A percentile compares a stretch with the other conserved stretches of the same genome.
These are phyloP conservation scores for Aspergillus bertholletiae DNA, from an alignment of 495 filamentous ascomycete species.

Conservation along the genomic window DNA sequence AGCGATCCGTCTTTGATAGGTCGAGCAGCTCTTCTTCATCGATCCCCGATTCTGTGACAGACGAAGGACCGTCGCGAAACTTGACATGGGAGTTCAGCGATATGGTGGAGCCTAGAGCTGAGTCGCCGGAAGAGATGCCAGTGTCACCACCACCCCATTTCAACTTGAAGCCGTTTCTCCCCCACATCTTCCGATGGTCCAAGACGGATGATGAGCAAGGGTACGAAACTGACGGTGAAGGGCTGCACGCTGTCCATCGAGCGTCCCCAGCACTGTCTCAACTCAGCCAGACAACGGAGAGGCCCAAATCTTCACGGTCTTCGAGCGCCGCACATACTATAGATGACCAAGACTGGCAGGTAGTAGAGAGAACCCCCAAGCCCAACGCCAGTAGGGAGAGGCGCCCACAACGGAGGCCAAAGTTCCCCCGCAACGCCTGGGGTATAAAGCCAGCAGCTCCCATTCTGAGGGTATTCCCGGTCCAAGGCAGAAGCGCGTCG, in stretches of 20 bases:
- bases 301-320: constrained; percentile 23
- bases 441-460: constrained; percentile 32
- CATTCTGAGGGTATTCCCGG: constrained; percentile 26
- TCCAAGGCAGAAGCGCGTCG: constrained; percentile 34
- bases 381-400: constrained; percentile 11
- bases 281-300: constrained; percentile 30
- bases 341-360: constrained; percentile 36
- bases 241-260: constrained; percentile 8
- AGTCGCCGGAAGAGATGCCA: constrained; percentile 33
- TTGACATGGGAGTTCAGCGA: constrained; percentile 34
- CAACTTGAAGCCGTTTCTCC: constrained; percentile 32
- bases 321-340: constrained; percentile 22
- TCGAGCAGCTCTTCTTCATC: constrained; percentile 62
- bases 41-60: constrained; percentile 34
- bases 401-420: constrained; percentile 13
- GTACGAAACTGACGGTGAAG: constrained; percentile 45
- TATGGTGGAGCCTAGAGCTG: constrained; percentile 21
- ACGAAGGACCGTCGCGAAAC: constrained; percentile 31
- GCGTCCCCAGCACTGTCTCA: constrained; percentile 35
- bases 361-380: constrained; percentile 30
- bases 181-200: constrained; percentile 34
- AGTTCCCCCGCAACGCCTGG: constrained; percentile 27
- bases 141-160: constrained; percentile 20
- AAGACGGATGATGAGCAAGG: constrained; percentile 33
- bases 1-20: constrained; percentile 69